A percentile compares a stretch with the other conserved stretches of the same genome.
These are phyloP conservation scores for Blakeslea trispora DNA, from an alignment of 371 early-diverging fungal species.

Conservation along the genomic window DNA sequence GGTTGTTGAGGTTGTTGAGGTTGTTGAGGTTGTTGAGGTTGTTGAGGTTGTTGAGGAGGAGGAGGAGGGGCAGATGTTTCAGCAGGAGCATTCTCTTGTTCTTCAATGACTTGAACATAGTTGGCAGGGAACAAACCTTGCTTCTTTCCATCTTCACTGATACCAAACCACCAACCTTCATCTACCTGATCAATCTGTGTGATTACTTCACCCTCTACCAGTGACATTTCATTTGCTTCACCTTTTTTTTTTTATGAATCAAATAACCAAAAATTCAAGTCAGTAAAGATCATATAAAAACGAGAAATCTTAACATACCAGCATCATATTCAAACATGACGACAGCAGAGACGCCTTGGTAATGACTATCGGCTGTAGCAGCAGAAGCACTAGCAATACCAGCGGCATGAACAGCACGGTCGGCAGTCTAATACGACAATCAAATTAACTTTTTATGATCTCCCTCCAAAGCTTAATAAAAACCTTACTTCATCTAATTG, in stretches of 20 bases:
- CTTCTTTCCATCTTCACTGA: constrained; percentile 73
- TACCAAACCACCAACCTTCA: constrained; percentile 92
- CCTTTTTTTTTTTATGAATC: constrained; percentile 30
- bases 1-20: constrained; percentile 13
- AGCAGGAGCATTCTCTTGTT: constrained; percentile 12
- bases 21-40: constrained; percentile 23
- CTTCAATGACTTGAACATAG: constrained; percentile 71
- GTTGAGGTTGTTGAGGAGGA: constrained; percentile 17
- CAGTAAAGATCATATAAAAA: too few relatives aligned
- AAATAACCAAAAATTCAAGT: not conserved
- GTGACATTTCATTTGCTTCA: constrained; percentile 84
- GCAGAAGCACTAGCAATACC: constrained; percentile 25
- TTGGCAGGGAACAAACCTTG: constrained; percentile 88
- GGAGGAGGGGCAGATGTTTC: constrained; percentile 8
- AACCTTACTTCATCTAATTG: constrained; percentile 28
- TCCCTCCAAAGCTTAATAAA: not conserved
- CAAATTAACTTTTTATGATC: too few relatives aligned
- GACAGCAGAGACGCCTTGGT: constrained; percentile 51
- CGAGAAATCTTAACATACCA: constrained; percentile 31
- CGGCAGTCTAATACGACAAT: constrained; percentile 28
- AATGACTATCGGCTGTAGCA: constrained; percentile 21
- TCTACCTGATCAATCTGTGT: constrained; percentile 72
- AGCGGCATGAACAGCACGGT: constrained; percentile 39
- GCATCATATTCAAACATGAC: constrained; percentile 79
- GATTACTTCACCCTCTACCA: constrained; percentile 82